A percentile compares a stretch with the other conserved stretches of the same genome.
Evolutionary conservation across 352 stramenopile species (phyloP).

Genomic region (Aphanomyces euteiches): DNA sequence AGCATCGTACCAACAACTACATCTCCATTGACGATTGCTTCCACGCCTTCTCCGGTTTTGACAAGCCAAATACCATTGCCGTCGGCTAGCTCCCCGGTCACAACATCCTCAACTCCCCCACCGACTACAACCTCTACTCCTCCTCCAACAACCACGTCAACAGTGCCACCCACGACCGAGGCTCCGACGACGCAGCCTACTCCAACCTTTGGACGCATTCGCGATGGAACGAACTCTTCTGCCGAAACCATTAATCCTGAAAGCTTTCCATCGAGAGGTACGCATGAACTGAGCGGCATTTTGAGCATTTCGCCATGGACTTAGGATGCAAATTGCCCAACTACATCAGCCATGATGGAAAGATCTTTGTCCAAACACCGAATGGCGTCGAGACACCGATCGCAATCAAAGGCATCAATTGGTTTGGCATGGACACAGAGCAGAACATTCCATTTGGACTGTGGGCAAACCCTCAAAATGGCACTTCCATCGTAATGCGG

Average conservation of each 20-base stretch:
- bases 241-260: constrained; percentile 10
- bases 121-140: background rate
- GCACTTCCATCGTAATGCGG: constrained; percentile 44
- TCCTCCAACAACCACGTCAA: background rate
- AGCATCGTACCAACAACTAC: background rate
- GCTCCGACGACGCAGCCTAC: background rate
- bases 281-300: too few relatives aligned
- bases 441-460: constrained; percentile 52
- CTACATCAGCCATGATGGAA: constrained; percentile 56
- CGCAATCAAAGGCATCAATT: constrained; percentile 65
- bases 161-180: background rate
- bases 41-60: too few relatives aligned
- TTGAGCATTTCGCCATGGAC: background rate
- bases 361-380: constrained; percentile 40
- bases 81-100: too few relatives aligned
- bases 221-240: background rate
- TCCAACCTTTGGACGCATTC: background rate
- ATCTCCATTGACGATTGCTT: background rate
- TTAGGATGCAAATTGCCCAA: constrained; percentile 48
- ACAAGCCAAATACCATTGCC: too few relatives aligned
- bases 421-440: constrained; percentile 67
- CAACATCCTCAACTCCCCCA: background rate
- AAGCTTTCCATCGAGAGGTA: background rate
- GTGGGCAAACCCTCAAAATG: constrained; percentile 65
- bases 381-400: constrained; percentile 55